Evolutionary conservation across 805 yeast genomes (phyloP), one percentile per base, ranked within the genome.

Genomic region (Torulaspora quercuum): DNA sequence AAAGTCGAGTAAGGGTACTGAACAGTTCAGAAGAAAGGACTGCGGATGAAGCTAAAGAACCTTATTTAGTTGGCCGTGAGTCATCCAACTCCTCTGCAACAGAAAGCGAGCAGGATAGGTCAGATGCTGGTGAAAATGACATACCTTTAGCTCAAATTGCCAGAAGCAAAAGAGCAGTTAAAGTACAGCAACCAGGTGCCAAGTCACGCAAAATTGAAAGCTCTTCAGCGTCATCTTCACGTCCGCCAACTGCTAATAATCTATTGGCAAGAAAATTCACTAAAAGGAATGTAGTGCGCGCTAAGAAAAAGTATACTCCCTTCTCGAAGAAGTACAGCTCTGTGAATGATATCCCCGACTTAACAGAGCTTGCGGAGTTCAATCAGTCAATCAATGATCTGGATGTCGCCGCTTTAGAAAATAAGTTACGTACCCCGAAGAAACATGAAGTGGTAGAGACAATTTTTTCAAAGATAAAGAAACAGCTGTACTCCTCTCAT

Each of bases 401-500:
- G 21, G 48, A 52, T 12, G 42, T 50, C 9, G 49, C 53, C 5
- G 50, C 50, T 7, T 31, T 58, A 17, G 59, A 58, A 37, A 45
- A 50, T 17, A 52, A 46, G 37, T 27, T 65, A 10, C 61, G 63
- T 27, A 71, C 75, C 1, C 68, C 67, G 22, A 57, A 64, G 31
- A 55, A 60, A 19, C 55, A 69, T 25, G 68, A 52, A 14, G 48
- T 52, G 10, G 58, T 55, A 4, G 64, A 59, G 28, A 60, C 63
- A 3, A 55, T 59, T 31, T 60, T 55, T 35, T 57, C 66, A 0
- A 59, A 53, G 35, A 56, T 58, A 4, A 58, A 59, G 26, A 54
- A 55, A 57, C 50, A 57, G 49, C 49, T 52, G 56, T 68, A 53
- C 50, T 74, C 46, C 64, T 72, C 56, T 50, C 76, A 27, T 61